Evolutionary conservation across 176 grass and related monocot genomes (phyloP).

Genomic region (Juncus inflexus): DNA sequence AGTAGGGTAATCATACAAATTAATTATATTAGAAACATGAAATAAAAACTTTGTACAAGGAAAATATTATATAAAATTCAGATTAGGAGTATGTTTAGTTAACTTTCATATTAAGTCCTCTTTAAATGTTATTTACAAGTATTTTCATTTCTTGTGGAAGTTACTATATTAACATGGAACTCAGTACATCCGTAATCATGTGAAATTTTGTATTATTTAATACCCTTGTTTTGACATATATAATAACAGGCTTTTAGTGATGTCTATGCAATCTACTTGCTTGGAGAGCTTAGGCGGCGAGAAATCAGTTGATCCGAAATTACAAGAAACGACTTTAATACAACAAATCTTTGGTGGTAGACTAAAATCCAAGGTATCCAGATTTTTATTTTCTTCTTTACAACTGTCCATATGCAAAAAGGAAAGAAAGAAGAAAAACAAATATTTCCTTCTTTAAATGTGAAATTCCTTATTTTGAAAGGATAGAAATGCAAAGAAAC

Average conservation of each 20-base stretch:
- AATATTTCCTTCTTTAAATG: neutral
- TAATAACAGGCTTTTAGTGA: conserved; percentile 76
- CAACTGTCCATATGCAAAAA: too few relatives aligned
- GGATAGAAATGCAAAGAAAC: too few relatives aligned
- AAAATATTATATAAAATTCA: too few relatives aligned
- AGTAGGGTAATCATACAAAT: too few relatives aligned
- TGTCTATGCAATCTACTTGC: conserved; percentile 93
- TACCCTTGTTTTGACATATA: neutral
- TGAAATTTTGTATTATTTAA: neutral
- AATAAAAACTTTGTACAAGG: too few relatives aligned
- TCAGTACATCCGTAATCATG: conserved; percentile 7
- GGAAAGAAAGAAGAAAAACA: neutral
- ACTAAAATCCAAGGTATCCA: conserved; percentile 87
- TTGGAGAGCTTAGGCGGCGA: conserved; percentile 86
- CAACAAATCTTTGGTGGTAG: conserved; percentile 98
- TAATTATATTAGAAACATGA: too few relatives aligned
- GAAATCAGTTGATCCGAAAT: conserved; percentile 67
- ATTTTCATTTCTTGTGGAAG: too few relatives aligned
- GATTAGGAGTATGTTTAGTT: too few relatives aligned
- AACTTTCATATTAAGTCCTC: neutral
- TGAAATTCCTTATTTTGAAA: too few relatives aligned
- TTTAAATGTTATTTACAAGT: too few relatives aligned
- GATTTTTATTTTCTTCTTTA: neutral
- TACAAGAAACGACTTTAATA: conserved; percentile 95
- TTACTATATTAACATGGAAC: neutral